Percentiles rank a stretch among this genome's conserved stretches.
These are phyloP conservation scores for Orbilia quercus DNA, from an alignment of 2,329 filamentous ascomycete genomes.

Conservation along the genomic window DNA sequence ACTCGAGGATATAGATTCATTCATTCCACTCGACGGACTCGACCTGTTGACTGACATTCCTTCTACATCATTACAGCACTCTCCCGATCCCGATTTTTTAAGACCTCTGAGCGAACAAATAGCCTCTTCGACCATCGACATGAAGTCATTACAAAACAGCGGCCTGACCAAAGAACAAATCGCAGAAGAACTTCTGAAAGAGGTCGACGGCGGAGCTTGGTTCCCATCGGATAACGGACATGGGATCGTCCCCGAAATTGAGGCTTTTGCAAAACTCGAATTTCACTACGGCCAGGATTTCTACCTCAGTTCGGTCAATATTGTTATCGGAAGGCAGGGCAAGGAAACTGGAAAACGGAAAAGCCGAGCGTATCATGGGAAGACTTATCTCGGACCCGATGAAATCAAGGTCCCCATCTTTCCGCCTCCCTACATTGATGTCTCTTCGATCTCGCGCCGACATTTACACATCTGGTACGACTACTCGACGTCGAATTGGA, in stretches of 20 bases:
- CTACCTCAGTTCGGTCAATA: slow-evolving; percentile 58
- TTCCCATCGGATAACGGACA: slow-evolving; percentile 22
- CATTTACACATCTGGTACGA: slow-evolving; percentile 47
- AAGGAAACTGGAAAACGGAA: slow-evolving; percentile 27
- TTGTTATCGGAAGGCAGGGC: slow-evolving; percentile 59
- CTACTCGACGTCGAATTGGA: slow-evolving; percentile 31
- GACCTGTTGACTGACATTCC: slow-evolving; percentile 44
- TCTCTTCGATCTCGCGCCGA: slow-evolving; percentile 24
- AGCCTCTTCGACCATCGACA: slow-evolving; percentile 18
- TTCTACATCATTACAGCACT: slow-evolving; percentile 32
- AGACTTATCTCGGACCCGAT: slow-evolving; percentile 2
- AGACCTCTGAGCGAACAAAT: slow-evolving; percentile 8
- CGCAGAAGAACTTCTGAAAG: slow-evolving; percentile 16
- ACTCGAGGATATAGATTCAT: slow-evolving; percentile 21
- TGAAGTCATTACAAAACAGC: background rate
- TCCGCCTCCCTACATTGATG: slow-evolving; percentile 19
- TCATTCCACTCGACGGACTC: slow-evolving; percentile 15
- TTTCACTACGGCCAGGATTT: slow-evolving; percentile 60
- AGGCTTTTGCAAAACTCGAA: slow-evolving; percentile 59
- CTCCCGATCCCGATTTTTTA: slow-evolving; percentile 29
- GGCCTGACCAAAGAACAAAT: slow-evolving; percentile 3
- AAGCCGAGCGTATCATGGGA: slow-evolving; percentile 13
- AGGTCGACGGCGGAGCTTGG: slow-evolving; percentile 59
- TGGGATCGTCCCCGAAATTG: slow-evolving; percentile 48
- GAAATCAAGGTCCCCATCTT: slow-evolving; percentile 41